phyloP scores from a whole-genome alignment of 495 filamentous ascomycete genomes.

The Amphirosellinia nigrospora region DNA sequence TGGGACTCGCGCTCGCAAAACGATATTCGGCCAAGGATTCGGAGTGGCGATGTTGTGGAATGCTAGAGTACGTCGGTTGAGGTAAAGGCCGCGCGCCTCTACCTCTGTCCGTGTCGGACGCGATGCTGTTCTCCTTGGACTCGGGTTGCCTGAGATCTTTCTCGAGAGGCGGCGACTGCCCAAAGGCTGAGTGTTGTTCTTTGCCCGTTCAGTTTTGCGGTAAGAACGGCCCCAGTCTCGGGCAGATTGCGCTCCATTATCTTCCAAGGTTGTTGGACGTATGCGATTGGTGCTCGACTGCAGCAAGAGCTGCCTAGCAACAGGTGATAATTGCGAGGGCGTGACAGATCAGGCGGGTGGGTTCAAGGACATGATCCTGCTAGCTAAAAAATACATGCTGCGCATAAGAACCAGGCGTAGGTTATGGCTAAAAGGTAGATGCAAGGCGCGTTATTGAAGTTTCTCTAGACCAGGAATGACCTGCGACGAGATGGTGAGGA shows the following conservation, averaged over 20 bases:
- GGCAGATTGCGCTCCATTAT: slow-evolving; percentile 39
- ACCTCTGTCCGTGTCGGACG: slow-evolving; percentile 31
- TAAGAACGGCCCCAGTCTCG: slow-evolving; percentile 28
- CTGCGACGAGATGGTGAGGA: neutral
- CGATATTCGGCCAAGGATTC: slow-evolving; percentile 12
- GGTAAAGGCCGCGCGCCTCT: slow-evolving; percentile 25
- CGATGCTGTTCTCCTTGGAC: slow-evolving; percentile 33
- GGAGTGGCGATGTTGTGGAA: slow-evolving; percentile 26
- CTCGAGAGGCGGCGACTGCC: slow-evolving; percentile 24
- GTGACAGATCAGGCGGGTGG: slow-evolving; percentile 5
- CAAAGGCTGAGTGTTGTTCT: slow-evolving; percentile 31
- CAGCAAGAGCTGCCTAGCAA: neutral
- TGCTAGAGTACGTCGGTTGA: slow-evolving; percentile 28
- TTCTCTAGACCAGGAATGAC: neutral
- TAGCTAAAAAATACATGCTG: slow-evolving; percentile 18
- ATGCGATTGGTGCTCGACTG: neutral
- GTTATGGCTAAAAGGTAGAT: neutral
- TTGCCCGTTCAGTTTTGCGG: slow-evolving; percentile 36
- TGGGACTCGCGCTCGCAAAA: slow-evolving; percentile 7
- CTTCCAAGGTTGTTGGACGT: neutral
- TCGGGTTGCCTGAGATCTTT: slow-evolving; percentile 27
- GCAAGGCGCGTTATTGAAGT: neutral
- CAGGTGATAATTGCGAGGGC: neutral
- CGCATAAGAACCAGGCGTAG: neutral
- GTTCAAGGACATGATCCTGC: slow-evolving; percentile 4